These are phyloP conservation scores for Uronychia setigera DNA, from an alignment of 73 alveolate species.

Conservation along the genomic window DNA sequence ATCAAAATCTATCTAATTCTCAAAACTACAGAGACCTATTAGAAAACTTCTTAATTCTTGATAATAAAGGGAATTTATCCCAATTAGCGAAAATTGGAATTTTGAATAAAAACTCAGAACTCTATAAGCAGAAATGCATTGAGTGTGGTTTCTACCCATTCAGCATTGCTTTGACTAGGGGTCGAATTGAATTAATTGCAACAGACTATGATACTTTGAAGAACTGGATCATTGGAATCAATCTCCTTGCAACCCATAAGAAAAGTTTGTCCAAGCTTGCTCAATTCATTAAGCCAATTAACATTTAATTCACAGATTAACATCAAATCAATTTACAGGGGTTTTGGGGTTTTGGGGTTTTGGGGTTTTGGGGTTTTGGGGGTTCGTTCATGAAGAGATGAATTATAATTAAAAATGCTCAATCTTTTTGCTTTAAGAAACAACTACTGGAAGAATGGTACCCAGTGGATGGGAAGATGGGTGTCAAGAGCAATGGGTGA, in stretches of 20 bases:
- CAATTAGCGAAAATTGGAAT: constrained; percentile 64
- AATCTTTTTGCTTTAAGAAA: constrained; percentile 43
- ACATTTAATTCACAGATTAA: no score
- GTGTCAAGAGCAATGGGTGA: constrained; percentile 59
- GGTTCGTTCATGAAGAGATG: no score
- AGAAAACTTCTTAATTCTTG: constrained; percentile 49
- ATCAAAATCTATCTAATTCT: neutral
- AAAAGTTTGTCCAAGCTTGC: no score
- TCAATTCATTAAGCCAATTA: no score
- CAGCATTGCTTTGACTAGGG: constrained; percentile 52
- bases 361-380: no score
- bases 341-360: no score
- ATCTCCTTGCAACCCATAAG: constrained; percentile 40
- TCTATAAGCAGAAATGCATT: constrained; percentile 57
- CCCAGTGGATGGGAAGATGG: constrained; percentile 67
- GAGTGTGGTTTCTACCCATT: constrained; percentile 68
- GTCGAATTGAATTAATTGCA: constrained; percentile 68
- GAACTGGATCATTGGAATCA: constrained; percentile 68
- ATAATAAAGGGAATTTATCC: constrained; percentile 49
- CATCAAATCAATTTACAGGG: no score
- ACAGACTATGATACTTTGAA: constrained; percentile 52
- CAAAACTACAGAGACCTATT: constrained; percentile 30
- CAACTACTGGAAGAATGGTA: constrained; percentile 68
- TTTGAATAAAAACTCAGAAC: constrained; percentile 59
- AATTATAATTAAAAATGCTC: constrained; percentile 56